These are phyloP conservation scores for Boletus edulis DNA, from an alignment of 768 basidiomycete genomes.

Conservation along the genomic window DNA sequence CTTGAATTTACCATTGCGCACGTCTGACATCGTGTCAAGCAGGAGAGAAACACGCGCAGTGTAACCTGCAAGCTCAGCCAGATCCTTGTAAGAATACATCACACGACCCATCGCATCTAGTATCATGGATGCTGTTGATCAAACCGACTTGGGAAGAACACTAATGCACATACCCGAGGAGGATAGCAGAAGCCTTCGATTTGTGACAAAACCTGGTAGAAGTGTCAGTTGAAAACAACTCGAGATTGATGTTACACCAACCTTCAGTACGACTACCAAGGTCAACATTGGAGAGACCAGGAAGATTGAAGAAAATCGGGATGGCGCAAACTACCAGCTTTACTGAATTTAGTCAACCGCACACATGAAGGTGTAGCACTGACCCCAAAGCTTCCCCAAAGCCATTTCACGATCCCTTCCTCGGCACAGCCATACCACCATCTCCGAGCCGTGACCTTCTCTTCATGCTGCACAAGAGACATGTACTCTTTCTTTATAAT, in stretches of 20 bases:
- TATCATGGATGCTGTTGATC: not conserved
- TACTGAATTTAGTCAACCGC: constrained; percentile 9
- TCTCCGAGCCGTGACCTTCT: constrained; percentile 69
- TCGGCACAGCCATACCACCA: constrained; percentile 93
- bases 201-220: constrained; percentile 87
- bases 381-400: constrained; percentile 95
- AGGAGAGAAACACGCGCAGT: constrained; percentile 87
- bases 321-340: constrained; percentile 88
- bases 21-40: constrained; percentile 88
- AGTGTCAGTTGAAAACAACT: not conserved
- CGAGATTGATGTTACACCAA: constrained; percentile 23
- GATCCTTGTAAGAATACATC: constrained; percentile 97
- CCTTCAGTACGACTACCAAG: constrained; percentile 90
- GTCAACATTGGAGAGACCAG: constrained; percentile 65
- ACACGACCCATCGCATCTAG: constrained; percentile 91
- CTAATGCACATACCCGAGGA: constrained; percentile 57
- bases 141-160: not conserved
- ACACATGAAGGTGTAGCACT: constrained; percentile 26
- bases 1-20: constrained; percentile 79
- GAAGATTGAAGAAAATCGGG: constrained; percentile 87
- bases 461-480: constrained; percentile 81
- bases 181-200: constrained; percentile 84
- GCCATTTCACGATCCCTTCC: constrained; percentile 94
- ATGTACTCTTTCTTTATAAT: constrained; percentile 88
- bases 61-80: constrained; percentile 94